Conservation (phyloP, 2,329 filamentous ascomycete species). For the Thielaviopsis ethacetica region DNA sequence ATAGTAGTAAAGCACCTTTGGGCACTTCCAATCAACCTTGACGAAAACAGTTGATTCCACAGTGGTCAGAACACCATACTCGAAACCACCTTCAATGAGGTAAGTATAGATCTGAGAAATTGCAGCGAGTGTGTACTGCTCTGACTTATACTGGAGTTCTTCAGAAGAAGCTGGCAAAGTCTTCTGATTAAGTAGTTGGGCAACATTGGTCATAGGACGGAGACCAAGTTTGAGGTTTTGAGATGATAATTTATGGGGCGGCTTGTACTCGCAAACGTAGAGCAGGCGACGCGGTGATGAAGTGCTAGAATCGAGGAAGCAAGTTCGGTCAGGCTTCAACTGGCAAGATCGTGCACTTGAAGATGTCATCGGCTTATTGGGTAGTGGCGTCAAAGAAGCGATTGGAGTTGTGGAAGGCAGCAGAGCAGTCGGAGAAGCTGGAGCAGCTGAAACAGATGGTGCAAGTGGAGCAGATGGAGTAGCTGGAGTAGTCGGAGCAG, state of each 20-base stretch:
- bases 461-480: too few relatives aligned
- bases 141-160: background rate
- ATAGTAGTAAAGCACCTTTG: background rate
- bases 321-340: background rate
- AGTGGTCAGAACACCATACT: background rate
- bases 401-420: background rate
- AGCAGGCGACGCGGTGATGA: background rate
- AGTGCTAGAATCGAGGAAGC: background rate
- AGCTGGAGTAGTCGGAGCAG: too few relatives aligned
- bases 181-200: background rate
- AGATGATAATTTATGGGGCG: background rate
- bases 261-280: background rate
- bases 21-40: background rate
- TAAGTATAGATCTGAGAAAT: background rate
- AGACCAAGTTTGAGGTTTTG: background rate
- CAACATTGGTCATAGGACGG: background rate
- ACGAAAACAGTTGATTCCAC: background rate
- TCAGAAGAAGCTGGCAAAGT: background rate
- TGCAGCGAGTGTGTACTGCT: background rate
- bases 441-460: too few relatives aligned
- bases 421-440: background rate
- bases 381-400: background rate
- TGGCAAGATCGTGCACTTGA: background rate
- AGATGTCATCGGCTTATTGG: background rate
- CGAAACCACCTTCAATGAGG: background rate